Evolutionary conservation across 2,329 filamentous ascomycete species (phyloP).

Genomic region (Hirsutella rhossiliensis): DNA sequence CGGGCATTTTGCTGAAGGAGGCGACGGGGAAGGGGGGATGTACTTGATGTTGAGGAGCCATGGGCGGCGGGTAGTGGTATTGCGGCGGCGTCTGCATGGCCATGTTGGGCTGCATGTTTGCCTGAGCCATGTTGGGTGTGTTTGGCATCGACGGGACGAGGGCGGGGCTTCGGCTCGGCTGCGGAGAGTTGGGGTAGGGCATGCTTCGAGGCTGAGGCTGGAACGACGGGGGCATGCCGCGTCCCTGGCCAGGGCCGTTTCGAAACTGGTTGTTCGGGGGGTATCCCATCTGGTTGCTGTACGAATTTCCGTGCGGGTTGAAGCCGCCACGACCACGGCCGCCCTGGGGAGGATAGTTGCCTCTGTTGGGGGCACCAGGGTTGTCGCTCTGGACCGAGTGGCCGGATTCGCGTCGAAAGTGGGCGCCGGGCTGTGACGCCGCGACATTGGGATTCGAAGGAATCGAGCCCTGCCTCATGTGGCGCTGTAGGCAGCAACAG

Average conservation of each 20-base stretch:
- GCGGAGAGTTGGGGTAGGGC: constrained; percentile 48
- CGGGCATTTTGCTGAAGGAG: constrained; percentile 19
- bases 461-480: constrained; percentile 55
- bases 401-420: constrained; percentile 76
- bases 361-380: constrained; percentile 37
- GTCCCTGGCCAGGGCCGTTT: constrained; percentile 33
- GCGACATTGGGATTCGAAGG: constrained; percentile 49
- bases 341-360: constrained; percentile 35
- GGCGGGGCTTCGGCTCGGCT: constrained; percentile 54
- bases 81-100: constrained; percentile 52
- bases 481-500: constrained; percentile 35
- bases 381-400: constrained; percentile 56
- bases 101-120: constrained; percentile 41
- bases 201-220: constrained; percentile 32
- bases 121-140: constrained; percentile 56
- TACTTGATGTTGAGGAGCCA: constrained; percentile 51
- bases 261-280: constrained; percentile 30
- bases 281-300: constrained; percentile 32
- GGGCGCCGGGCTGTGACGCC: constrained; percentile 51
- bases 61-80: constrained; percentile 48
- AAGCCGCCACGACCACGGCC: constrained; percentile 38
- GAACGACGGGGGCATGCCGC: constrained; percentile 37
- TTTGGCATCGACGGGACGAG: constrained; percentile 53
- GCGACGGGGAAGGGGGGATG: constrained; percentile 29
- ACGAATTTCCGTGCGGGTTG: constrained; percentile 29